Base-by-base conservation (phyloP, 2,329 filamentous ascomycete genomes). In the Neopestalotiopsis rosae region DNA sequence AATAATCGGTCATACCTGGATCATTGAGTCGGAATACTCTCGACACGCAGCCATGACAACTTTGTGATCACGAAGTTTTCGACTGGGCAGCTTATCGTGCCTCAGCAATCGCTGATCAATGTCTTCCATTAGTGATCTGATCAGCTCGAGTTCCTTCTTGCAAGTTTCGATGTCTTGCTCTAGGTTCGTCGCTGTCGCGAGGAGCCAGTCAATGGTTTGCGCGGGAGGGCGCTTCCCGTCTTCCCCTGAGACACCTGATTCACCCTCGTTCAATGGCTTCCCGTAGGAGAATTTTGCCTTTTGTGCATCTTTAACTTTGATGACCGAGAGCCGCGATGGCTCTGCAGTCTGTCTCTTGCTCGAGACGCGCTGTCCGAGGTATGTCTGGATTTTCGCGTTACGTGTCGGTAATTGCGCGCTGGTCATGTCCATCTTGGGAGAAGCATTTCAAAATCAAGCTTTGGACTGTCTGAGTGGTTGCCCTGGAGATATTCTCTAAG, bases 71-170 rank as follows among this genome's bases (percentile, higher is more conserved):
- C 62, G 58, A 12, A 68, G 65, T 24, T 42, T 38, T 28, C n/a
- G 24, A n/a, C n/a, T 67, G 1, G 49, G 30, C 52, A 42, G 30
- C 12, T 38, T 61, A n/a, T 69, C 59, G 45, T 52, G 17, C 12
- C 61, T 61, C 40, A 62, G 24, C 6, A 52, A 61, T 10, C 61
- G 52, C n/a, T 17, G n/a, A 9, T 72, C 70, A 12, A 72, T 42
- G 6, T 75, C 72, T 20, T 73, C 71, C 14, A 77, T 61, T 5
- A 72, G 65, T 14, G 69, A 72, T 56, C 65, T 71, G 17, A 75
- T 69, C 14, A 77, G 70, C n/a, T 74, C 72, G 2, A 77, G 69
- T 62, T 78, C 76, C 28, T 72, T 75, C 61, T 71, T 71, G 2
- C 74, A 74, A 5, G 73, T 74, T 10, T 74, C 71, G 3, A 77